Conservation (phyloP, 352 stramenopile species). For the Phytopythium cucurbitacearum region DNA sequence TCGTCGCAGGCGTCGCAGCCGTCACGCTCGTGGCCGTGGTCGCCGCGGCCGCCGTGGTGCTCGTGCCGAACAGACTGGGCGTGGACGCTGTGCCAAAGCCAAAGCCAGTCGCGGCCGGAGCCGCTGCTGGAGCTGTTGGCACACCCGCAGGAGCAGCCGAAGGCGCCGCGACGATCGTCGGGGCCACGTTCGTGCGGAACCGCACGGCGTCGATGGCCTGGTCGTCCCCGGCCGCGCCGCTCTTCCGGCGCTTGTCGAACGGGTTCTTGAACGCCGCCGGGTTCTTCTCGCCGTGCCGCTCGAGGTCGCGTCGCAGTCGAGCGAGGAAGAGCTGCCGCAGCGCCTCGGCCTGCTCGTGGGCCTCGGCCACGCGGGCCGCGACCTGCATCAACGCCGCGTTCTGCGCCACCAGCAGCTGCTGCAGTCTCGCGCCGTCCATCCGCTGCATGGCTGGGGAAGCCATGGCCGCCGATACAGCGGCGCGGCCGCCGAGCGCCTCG, state of each 20-base stretch:
- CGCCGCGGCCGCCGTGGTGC: constrained; percentile 4
- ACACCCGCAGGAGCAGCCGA: constrained; percentile 7
- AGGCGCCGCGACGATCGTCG: constrained; percentile 44
- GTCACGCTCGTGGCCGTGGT: constrained; percentile 10
- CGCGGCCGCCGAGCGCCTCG: constrained; percentile 23
- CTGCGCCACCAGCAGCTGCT: constrained; percentile 74
- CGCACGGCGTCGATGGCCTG: constrained; percentile 72
- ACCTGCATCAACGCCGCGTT: constrained; percentile 76
- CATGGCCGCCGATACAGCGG: constrained; percentile 9
- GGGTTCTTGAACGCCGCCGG: constrained; percentile 62
- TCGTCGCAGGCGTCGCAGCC: not conserved
- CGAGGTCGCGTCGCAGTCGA: constrained; percentile 57
- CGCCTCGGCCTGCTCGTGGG: constrained; percentile 72
- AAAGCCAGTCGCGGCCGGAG: constrained; percentile 25
- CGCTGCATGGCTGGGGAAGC: constrained; percentile 12
- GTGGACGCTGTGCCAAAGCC: constrained; percentile 31
- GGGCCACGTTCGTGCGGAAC: constrained; percentile 68
- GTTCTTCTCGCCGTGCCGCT: constrained; percentile 58
- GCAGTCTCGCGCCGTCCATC: constrained; percentile 18
- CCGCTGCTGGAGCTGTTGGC: constrained; percentile 11
- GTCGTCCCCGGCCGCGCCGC: constrained; percentile 44
- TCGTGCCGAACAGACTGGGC: constrained; percentile 8
- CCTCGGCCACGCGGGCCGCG: constrained; percentile 65
- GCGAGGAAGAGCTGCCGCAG: constrained; percentile 65
- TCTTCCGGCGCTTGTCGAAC: constrained; percentile 78